These are phyloP conservation scores for Alternaria tenuissima DNA, from an alignment of 2,329 filamentous ascomycete genomes.

Conservation along the genomic window DNA sequence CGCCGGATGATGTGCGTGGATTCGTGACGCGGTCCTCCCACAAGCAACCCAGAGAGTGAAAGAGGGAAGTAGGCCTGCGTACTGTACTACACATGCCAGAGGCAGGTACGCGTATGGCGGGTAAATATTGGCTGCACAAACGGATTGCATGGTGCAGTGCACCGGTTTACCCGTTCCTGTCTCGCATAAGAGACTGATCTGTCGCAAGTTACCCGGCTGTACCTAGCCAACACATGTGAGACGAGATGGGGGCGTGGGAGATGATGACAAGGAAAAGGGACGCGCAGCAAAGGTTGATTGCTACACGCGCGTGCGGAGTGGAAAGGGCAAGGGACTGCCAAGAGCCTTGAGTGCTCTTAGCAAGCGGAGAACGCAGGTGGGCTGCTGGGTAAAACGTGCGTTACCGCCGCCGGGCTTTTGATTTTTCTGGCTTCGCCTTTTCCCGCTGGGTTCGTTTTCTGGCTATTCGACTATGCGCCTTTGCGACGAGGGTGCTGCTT, in stretches of 20 bases:
- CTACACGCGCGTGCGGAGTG: conserved; percentile 7
- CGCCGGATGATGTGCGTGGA: background rate
- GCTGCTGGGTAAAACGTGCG: conserved; percentile 13
- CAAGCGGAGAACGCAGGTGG: conserved; percentile 11
- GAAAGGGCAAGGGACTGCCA: conserved; percentile 11
- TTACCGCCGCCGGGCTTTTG: background rate
- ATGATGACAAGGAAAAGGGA: background rate
- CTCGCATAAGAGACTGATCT: background rate
- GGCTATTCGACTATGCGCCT: background rate
- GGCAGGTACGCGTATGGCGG: background rate
- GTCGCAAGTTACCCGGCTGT: conserved; percentile 1
- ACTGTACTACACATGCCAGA: background rate
- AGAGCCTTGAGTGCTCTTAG: conserved; percentile 19
- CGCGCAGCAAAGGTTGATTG: conserved; percentile 1
- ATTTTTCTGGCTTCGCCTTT: background rate
- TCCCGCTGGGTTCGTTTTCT: background rate
- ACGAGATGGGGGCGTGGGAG: conserved; percentile 1
- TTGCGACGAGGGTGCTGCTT: conserved; percentile 2
- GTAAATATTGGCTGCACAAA: background rate
- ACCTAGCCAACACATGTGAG: conserved; percentile 4
- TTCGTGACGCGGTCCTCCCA: background rate
- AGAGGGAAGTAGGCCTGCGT: background rate
- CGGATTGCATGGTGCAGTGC: background rate
- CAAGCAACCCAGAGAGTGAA: background rate
- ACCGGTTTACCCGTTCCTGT: conserved; percentile 1